Evolutionary conservation across 192 early-diverging fungal species (phyloP).

Genomic region (Coemansia guatemalensis): DNA sequence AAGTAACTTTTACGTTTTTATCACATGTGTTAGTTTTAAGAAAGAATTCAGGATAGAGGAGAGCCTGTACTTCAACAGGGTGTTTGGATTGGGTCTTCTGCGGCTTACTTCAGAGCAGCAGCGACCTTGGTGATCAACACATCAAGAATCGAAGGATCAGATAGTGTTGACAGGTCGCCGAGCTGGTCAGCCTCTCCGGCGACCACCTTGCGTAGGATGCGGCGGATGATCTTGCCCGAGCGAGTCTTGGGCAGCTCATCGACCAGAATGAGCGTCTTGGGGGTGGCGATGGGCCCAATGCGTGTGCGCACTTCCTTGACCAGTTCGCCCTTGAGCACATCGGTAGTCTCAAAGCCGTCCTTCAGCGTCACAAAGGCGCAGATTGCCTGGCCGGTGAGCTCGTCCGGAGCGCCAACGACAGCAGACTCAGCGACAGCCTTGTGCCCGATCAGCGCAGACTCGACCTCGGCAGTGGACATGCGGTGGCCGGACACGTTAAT

Average conservation of each 20-base stretch:
- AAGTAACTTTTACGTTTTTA: background rate
- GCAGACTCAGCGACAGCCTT: constrained; percentile 83
- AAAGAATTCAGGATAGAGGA: background rate
- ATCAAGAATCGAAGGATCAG: constrained; percentile 70
- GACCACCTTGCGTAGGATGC: constrained; percentile 92
- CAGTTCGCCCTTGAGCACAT: constrained; percentile 62
- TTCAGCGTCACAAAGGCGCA: constrained; percentile 85
- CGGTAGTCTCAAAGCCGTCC: constrained; percentile 55
- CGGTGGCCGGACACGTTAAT: constrained; percentile 97
- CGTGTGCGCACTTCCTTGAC: constrained; percentile 76
- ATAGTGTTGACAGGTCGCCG: constrained; percentile 86
- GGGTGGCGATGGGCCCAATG: constrained; percentile 93
- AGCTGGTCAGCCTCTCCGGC: constrained; percentile 79
- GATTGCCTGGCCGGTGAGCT: constrained; percentile 89
- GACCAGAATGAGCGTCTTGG: constrained; percentile 82
- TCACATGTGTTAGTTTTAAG: background rate
- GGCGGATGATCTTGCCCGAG: constrained; percentile 94
- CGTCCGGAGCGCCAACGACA: constrained; percentile 84
- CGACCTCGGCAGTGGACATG: constrained; percentile 91
- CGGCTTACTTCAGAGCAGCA: constrained; percentile 13
- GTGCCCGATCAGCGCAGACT: constrained; percentile 84
- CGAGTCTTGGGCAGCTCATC: constrained; percentile 94
- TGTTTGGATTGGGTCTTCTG: constrained; percentile 14
- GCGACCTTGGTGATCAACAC: constrained; percentile 54
- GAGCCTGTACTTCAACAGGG: background rate